Evolutionary conservation across 1,139 yeast species (phyloP), one percentile per base, ranked within the genome.

Genomic region (Sugiyamaella grinbergsii): DNA sequence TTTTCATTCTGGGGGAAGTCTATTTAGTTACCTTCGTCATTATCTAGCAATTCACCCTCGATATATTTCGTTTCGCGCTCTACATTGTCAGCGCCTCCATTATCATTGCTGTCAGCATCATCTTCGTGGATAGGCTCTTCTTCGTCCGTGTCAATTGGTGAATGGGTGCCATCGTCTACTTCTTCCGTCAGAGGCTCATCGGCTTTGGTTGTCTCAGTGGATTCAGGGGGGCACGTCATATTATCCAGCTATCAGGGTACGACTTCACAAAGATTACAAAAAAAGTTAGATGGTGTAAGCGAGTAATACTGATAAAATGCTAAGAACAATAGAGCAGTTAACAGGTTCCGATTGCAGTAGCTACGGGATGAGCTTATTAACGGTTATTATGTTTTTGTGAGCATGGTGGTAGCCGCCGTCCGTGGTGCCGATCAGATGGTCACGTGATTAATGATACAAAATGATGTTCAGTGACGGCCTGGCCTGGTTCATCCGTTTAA

Each of bases 31-130:
- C 57, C 56, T 34, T 57, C 64, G 36, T 62, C 65, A 28, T 55
- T 53, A 11, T 55, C 63, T 15, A 62, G 50, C 32, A 40, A 44
- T 29, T 62, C 65, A 1, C 63, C 64, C 39, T 58, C 62, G 10
- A 60, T 50, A 10, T 56, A 57, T n/a, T 53, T 53, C 2, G 52
- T 49, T n/a, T 42, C 42, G 4, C 51, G 40, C 3, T 37, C 39
- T 20, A 37, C 50, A 8, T 19, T 47, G 10, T 47, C 50, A 15
- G 48, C 41, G 7, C 23, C 23, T 10, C 31, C 43, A 11, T 15
- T 8, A 18, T 19, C 47, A 1, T 23, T 42, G 22, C 39, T 32
- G 6, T 26, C 51, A 22, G 39, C 19, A 15, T 31, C 46, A 10
- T 26, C 42, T 5, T 24, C 45, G 16, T 47, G 28, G 10, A 20